phyloP scores from a whole-genome alignment of 1,139 yeast species.

The Saccharomyces hybrid region DNA sequence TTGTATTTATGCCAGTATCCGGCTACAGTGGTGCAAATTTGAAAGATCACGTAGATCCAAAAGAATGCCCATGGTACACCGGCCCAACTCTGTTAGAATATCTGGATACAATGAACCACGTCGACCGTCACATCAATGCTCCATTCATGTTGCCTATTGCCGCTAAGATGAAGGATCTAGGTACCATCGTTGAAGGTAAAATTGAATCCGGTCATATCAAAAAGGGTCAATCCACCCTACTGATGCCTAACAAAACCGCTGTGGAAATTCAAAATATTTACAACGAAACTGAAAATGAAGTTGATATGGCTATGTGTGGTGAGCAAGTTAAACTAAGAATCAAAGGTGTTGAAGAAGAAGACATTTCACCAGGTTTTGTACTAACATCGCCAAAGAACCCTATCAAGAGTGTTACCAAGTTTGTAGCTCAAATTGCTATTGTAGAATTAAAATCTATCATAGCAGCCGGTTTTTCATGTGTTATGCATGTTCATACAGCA shows the following conservation, averaged over 20 bases:
- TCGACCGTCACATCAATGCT: constrained; percentile 80
- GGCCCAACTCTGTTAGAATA: constrained; percentile 91
- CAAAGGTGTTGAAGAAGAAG: constrained; percentile 96
- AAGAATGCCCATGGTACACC: constrained; percentile 82
- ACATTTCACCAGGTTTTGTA: constrained; percentile 83
- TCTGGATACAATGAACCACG: constrained; percentile 73
- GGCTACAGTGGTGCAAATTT: constrained; percentile 97
- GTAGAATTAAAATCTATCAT: constrained; percentile 90
- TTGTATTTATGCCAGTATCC: constrained; percentile 90
- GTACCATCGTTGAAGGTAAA: constrained; percentile 96
- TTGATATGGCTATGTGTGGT: constrained; percentile 84
- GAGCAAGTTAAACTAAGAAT: constrained; percentile 92
- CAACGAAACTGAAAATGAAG: constrained; percentile 94
- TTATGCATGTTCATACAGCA: constrained; percentile 97
- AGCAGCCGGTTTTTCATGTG: constrained; percentile 94
- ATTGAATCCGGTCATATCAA: constrained; percentile 90
- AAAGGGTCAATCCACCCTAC: constrained; percentile 63
- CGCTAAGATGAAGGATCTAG: constrained; percentile 92
- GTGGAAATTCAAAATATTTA: constrained; percentile 82
- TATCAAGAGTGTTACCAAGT: constrained; percentile 79
- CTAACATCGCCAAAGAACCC: constrained; percentile 81
- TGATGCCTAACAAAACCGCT: constrained; percentile 85
- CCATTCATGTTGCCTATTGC: constrained; percentile 97
- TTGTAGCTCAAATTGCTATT: constrained; percentile 95
- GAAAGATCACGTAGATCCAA: constrained; percentile 68